Conservation (phyloP, 2,329 filamentous ascomycete genomes). For the Emergomyces orientalis region DNA sequence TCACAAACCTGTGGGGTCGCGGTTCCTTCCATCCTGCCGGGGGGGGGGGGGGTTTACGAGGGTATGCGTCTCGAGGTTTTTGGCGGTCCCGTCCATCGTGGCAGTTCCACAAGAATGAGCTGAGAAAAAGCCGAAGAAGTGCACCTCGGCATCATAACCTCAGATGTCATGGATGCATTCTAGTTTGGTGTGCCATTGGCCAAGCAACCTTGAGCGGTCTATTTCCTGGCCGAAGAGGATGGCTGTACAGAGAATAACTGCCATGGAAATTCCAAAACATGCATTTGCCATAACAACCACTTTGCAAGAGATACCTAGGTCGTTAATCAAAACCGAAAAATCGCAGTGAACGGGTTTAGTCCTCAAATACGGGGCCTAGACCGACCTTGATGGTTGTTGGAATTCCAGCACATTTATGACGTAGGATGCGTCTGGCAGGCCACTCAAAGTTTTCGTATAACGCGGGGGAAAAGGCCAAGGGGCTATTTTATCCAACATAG, state of each 20-base stretch:
- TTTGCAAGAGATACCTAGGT: background rate
- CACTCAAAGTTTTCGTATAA: background rate
- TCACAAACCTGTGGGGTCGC: background rate
- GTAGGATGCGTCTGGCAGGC: background rate
- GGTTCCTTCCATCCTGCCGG: background rate
- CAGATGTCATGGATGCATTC: background rate
- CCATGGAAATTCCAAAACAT: too few species aligned
- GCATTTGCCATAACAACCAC: background rate
- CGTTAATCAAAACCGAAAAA: background rate
- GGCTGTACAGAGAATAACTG: too few species aligned
- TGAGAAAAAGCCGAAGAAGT: background rate
- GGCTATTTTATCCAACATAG: background rate
- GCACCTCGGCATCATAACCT: background rate
- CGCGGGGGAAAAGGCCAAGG: background rate
- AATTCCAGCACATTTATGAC: background rate
- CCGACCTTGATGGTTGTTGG: background rate
- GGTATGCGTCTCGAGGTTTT: background rate
- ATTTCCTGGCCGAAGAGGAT: too few species aligned
- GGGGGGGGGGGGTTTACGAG: too few species aligned
- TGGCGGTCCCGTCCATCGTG: too few species aligned
- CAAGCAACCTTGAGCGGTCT: background rate
- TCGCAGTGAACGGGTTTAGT: background rate
- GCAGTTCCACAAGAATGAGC: background rate
- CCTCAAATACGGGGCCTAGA: background rate
- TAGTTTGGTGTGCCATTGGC: background rate